Base-by-base conservation (phyloP, 441 rosid genomes). In the Pelargonium citronellum region DNA sequence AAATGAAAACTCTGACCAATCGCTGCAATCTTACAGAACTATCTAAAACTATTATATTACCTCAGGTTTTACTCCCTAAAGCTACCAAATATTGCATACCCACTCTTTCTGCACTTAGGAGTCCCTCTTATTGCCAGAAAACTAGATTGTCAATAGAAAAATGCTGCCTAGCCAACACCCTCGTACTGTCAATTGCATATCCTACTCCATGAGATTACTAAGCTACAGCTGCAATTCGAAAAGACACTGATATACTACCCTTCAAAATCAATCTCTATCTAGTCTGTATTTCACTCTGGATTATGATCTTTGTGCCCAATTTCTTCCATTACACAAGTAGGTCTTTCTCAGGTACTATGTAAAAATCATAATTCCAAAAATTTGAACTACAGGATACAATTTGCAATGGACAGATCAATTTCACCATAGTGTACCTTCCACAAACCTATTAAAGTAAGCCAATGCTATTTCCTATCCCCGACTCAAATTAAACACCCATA, bases 281-380 rank as follows among this genome's bases (percentile, higher is more conserved):
- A 55, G 17, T 16, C 9, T 55, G 61, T 55, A 55, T 4, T 55
- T 15, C 61, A 55, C 6, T 55, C 8, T 15, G 61, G 19, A 15
- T 7, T 5, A 15, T 7, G 19, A 55, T 55, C 17, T 7, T 15
- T 19, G 1, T 16, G 61, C 5, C 19, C 24, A 55, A 55, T 55
- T 55, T 55, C 19, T 55, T 55, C 61, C 61, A 55, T 16, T 55
- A 15, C 9, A 55, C 61, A 55, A 55, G 61, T 55, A 15, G 61
- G 22, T 7, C 17, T 55, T 15, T 55, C 61, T 16, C 24, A 6
- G 20, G 2, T 55, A 55, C 17, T 15, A 55, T 15, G 16, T 8
- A 55, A 22, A 55, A 55, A 15, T 17, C 20, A 55, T 7, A 55
- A 55, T 15, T 6, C 17, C 61, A 55, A 17, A 53, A 53, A 55